Conservation (phyloP, 305 asterid species). For the Fraxinus paxiana region DNA sequence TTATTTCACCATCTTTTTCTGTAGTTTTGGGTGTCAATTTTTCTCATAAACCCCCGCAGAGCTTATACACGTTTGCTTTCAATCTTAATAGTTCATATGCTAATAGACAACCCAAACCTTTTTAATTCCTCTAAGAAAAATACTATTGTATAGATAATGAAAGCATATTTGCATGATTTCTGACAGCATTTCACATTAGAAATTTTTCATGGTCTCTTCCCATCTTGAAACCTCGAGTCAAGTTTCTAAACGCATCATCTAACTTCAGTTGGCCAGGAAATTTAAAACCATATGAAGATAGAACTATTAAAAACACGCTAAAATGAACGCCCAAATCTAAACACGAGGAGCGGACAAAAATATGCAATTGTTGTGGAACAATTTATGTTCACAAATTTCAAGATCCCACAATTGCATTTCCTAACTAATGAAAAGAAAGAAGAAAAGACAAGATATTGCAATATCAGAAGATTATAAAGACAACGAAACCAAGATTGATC, state of each 20-base stretch:
- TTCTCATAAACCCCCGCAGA: not conserved
- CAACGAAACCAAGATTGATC: not conserved
- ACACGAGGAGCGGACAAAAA: not conserved
- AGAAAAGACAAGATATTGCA: not conserved
- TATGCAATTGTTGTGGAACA: not conserved
- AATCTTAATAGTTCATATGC: not conserved
- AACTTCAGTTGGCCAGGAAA: not conserved
- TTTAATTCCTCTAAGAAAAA: not conserved
- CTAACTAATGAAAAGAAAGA: not conserved
- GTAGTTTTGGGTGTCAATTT: not conserved
- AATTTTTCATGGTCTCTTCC: not conserved
- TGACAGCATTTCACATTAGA: not conserved
- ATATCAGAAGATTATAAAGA: not conserved
- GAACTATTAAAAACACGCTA: not conserved
- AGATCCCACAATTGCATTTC: not conserved
- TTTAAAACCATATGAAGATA: not conserved
- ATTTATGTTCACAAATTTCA: not conserved
- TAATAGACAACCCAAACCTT: not conserved
- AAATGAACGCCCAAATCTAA: not conserved
- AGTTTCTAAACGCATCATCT: not conserved
- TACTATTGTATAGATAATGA: not conserved
- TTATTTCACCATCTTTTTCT: too few species aligned
- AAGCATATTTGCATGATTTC: not conserved
- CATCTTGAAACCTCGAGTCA: not conserved
- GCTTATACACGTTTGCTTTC: not conserved